Evolutionary conservation across 1,139 yeast genomes (phyloP), one percentile per base, ranked within the genome.

Genomic region (Wickerhamomyces sp.): DNA sequence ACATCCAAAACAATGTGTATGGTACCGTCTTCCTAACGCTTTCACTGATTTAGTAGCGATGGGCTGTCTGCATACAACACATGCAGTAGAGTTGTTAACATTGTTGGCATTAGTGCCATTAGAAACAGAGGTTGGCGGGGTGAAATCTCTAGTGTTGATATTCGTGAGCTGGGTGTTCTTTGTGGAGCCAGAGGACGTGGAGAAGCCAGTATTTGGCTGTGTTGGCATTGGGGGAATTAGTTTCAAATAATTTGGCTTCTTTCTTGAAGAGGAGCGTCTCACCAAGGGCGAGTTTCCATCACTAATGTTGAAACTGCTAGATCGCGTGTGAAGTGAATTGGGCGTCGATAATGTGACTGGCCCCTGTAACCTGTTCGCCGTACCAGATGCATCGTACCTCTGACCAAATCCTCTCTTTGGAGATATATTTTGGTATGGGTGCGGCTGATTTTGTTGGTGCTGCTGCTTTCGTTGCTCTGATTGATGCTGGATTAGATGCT

Each of bases 1-100:
- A 58, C 98, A 89, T 7, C 77, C 71, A 57, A 89, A 88, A 59
- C 98, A 89, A 28, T 83, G 82, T 23, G 88, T 84, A 57, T 89
- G 98, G 55, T 74, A 89, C 5, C 87, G 79, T 35, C 72, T 70
- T 31, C 78, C 81, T 49, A 89, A 66, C 0, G 97, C 97, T 37
- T 95, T 72, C 2, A 89, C 93, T 47, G 85, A 79, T 46, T 86
- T 91, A 9, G 94, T 93, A 2, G 80, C 70, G 27, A 88, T 84
- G 22, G 76, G 76, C 32, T 69, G 59, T 3, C 71, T 71, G 62
- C 96, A 88, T 32, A 70, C 68, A 23, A 72, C 66, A 59, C 95
- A 84, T 13, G 59, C 7, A 9, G 15, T 26, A 11, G 28, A 26
- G 10, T 10, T 4, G n/a, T 16, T 26, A 5, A 21, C 4, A 19